phyloP scores from a whole-genome alignment of 1,284 basidiomycete genomes.

The Taiwanofungus camphoratus region DNA sequence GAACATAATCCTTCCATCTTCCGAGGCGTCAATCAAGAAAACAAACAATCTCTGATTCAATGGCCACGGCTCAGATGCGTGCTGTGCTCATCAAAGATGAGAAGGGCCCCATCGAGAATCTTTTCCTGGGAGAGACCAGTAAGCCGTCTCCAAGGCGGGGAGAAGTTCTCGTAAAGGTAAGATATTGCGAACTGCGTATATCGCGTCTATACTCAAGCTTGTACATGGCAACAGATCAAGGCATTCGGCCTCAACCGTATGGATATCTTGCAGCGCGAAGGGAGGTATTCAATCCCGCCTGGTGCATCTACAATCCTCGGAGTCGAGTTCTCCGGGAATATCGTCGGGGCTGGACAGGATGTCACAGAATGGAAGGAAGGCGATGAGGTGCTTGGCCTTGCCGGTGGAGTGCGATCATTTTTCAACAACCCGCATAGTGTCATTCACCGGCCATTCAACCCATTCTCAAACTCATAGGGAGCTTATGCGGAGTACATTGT shows the following conservation, averaged over 20 bases:
- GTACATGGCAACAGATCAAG: constrained; percentile 43
- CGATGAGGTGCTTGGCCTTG: constrained; percentile 86
- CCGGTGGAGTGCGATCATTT: constrained; percentile 60
- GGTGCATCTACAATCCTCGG: constrained; percentile 79
- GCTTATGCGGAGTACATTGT: constrained; percentile 90
- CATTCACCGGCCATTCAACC: too few species aligned
- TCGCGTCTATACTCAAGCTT: constrained; percentile 2
- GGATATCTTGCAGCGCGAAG: constrained; percentile 79
- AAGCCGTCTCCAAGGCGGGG: constrained; percentile 51
- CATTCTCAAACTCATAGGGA: constrained; percentile 51
- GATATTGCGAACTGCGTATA: not conserved
- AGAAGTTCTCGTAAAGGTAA: constrained; percentile 75
- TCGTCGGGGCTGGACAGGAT: constrained; percentile 54
- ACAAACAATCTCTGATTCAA: not conserved
- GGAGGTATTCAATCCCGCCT: constrained; percentile 74
- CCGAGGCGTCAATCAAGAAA: not conserved
- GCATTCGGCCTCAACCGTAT: constrained; percentile 87
- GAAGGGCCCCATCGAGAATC: constrained; percentile 70
- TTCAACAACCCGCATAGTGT: too few species aligned
- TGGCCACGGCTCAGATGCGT: constrained; percentile 48
- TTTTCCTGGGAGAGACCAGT: constrained; percentile 74
- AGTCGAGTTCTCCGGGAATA: constrained; percentile 84
- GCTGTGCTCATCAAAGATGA: constrained; percentile 80
- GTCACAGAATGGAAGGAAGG: constrained; percentile 61
- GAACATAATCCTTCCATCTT: not conserved